A percentile compares a stretch with the other conserved stretches of the same genome.
Conservation (phyloP, 306 rosid species). For the Quercus variabilis region DNA sequence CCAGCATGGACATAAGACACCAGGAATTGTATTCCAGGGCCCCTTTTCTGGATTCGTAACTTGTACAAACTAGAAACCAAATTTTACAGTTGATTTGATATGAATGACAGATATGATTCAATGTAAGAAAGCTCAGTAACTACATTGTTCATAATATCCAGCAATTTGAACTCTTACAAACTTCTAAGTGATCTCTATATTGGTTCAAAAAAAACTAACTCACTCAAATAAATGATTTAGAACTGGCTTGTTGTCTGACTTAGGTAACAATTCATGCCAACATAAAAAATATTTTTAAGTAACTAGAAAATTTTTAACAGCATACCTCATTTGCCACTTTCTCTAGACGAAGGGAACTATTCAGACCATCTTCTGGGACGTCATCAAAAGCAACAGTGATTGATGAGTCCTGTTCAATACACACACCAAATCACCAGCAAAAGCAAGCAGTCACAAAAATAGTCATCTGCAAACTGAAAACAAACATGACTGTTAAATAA, state of each 20-base stretch:
- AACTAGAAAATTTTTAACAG: slow-evolving; percentile 5
- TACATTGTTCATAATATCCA: background rate
- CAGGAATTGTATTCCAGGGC: slow-evolving; percentile 11
- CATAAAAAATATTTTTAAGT: background rate
- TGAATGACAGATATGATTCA: background rate
- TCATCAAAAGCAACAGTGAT: slow-evolving; percentile 94
- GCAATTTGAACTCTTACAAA: background rate
- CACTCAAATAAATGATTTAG: slow-evolving; percentile 1
- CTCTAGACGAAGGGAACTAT: slow-evolving; percentile 80
- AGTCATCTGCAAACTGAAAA: slow-evolving; percentile 9
- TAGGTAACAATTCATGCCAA: background rate
- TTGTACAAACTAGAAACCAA: background rate
- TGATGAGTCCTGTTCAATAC: slow-evolving; percentile 73
- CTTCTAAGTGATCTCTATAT: background rate
- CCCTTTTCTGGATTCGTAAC: slow-evolving; percentile 8
- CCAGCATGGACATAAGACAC: background rate
- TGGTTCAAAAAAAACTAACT: background rate
- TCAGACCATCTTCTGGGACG: slow-evolving; percentile 94
- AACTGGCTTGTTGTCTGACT: background rate
- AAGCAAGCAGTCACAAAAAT: slow-evolving; percentile 22
- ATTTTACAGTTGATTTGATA: slow-evolving; percentile 3
- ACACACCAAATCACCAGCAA: slow-evolving; percentile 27
- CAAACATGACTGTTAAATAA: background rate
- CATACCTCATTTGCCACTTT: slow-evolving; percentile 93
- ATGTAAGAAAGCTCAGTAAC: background rate